Base-by-base conservation (phyloP, 345 rosid genomes). In the Xanthoceras sorbifolium region DNA sequence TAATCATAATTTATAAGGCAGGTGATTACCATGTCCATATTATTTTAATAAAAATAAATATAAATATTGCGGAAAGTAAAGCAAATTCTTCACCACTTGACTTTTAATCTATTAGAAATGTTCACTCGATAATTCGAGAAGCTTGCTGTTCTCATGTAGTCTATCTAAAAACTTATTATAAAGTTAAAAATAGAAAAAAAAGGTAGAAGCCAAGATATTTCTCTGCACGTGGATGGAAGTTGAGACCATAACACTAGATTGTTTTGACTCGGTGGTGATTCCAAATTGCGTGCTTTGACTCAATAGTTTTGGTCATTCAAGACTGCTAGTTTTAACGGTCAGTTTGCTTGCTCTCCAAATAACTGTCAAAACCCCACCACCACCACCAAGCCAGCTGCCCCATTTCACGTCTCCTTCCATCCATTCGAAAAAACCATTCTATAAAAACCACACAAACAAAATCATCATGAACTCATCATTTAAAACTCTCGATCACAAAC, bases 251-350 rank as follows among this genome's bases (percentile, higher is more conserved):
- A 71, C 23, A 17, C n/a, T 1, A 9, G 12, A 57, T n/a, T 0
- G n/a, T 8, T 1, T 44, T 61, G 76, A 73, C 68, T 12, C 8
- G 12, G 23, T 20, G 57, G 4, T 5, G 29, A 29, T 65, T 75
- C 71, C 77, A 50, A 32, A 17, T 50, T 75, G 64, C 20, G 71
- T 34, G 77, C 54, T 23, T 65, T 65, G 77, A 75, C 77, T 23
- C 11, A 1, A 20, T 34, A 12, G 14, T 10, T 1, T 32, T 1
- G 17, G 64, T 75, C 71, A 10, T 52, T 34, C 5, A 9, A 6
- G 71, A 23, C 77, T 65, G 71, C 77, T 11, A 15, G 11, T 11
- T 42, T 42, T 73, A 5, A 17, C 18, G 68, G 23, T 26, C 59
- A 61, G 4, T 9, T 42, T 8, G 23, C 14, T 22, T 0, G 22